These are phyloP conservation scores for Leccinum imitatum DNA, from an alignment of 768 basidiomycete genomes.

Conservation along the genomic window DNA sequence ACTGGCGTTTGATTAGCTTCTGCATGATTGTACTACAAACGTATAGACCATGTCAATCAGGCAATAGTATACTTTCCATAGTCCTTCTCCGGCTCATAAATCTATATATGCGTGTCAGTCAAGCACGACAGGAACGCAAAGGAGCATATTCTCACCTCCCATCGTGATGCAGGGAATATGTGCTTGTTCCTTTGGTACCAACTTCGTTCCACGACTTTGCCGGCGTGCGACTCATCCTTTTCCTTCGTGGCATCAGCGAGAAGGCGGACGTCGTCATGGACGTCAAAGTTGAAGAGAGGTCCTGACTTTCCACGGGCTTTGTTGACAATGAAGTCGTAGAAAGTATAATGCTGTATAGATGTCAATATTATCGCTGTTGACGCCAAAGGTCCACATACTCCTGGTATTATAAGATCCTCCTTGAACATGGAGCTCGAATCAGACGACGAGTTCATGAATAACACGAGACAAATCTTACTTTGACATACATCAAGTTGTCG, in stretches of 20 bases:
- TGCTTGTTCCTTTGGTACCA: constrained; percentile 98
- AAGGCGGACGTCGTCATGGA: constrained; percentile 96
- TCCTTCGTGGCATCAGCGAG: constrained; percentile 93
- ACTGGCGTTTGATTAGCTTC: neutral
- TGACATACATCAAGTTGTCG: constrained; percentile 99
- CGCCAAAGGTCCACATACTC: constrained; percentile 51
- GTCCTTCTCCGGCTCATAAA: constrained; percentile 92
- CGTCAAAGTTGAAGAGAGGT: constrained; percentile 97
- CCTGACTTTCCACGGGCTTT: constrained; percentile 98
- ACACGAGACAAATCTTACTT: constrained; percentile 47
- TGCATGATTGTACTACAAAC: neutral
- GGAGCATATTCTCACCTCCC: constrained; percentile 64
- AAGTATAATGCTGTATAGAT: constrained; percentile 83
- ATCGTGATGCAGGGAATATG: constrained; percentile 94
- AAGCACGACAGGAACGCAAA: neutral
- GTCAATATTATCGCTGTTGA: constrained; percentile 1
- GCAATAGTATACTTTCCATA: constrained; percentile 91
- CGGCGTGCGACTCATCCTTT: constrained; percentile 98
- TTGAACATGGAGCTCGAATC: constrained; percentile 32
- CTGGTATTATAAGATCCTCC: constrained; percentile 98
- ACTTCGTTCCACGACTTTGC: constrained; percentile 95
- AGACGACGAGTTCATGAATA: neutral
- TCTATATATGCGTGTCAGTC: constrained; percentile 38
- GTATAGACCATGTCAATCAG: constrained; percentile 15
- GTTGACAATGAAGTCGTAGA: constrained; percentile 98